Conservation (phyloP, 441 rosid species). For the Arabidopsis hybrid region DNA sequence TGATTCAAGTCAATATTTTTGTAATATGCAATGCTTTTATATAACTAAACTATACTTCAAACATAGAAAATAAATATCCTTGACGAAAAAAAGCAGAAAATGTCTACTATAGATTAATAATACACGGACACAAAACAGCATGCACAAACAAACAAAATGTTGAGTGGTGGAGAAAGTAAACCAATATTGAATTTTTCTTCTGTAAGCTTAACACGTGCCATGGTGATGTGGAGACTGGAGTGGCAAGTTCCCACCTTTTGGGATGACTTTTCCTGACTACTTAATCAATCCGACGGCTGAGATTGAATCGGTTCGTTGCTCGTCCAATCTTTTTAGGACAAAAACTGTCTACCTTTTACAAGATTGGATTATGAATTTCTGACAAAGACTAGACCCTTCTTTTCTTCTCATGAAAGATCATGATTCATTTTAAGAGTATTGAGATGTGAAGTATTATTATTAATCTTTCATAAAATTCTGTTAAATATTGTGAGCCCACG, state of each 20-base stretch:
- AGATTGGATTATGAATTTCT: slow-evolving; percentile 5
- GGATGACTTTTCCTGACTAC: slow-evolving; percentile 9
- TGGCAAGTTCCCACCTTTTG: slow-evolving; percentile 21
- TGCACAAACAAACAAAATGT: slow-evolving; percentile 9
- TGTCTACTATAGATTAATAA: not conserved
- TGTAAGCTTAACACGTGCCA: slow-evolving; percentile 25
- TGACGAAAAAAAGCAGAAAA: not conserved
- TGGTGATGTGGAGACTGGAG: slow-evolving; percentile 19
- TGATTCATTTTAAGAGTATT: not conserved
- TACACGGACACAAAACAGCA: not conserved
- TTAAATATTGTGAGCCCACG: too few species aligned
- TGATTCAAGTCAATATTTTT: not conserved
- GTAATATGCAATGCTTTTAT: not conserved
- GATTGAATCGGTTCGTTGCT: slow-evolving; percentile 10
- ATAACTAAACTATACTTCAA: too few species aligned
- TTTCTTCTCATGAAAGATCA: not conserved
- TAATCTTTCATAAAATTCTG: too few species aligned
- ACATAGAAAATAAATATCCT: not conserved
- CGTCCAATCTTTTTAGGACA: not conserved
- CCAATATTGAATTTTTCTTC: slow-evolving; percentile 16
- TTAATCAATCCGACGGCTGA: slow-evolving; percentile 4
- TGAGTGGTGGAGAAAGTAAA: slow-evolving; percentile 31
- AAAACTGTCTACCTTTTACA: not conserved
- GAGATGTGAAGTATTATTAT: not conserved
- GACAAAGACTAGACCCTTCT: not conserved